Evolutionary conservation across 2,329 filamentous ascomycete genomes (phyloP), one percentile per base, ranked within the genome.

Genomic region (Aspergillus fructus): DNA sequence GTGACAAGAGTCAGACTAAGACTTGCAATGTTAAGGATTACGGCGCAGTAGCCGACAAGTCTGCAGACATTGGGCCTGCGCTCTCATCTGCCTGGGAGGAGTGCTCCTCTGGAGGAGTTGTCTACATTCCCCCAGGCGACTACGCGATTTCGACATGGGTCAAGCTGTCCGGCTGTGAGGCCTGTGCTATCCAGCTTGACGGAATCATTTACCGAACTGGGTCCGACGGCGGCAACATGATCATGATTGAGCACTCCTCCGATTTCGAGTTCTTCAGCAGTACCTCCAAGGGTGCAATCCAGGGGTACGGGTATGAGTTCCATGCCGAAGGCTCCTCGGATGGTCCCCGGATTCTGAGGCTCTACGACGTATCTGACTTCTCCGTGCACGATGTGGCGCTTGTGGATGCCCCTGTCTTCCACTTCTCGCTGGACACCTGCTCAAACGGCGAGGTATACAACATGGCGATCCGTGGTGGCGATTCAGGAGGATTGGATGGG

Each of bases 231-330:
- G 81, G 81, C 2, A 83, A 83, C 60, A 84, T 84, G 81, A 77
- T 84, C 60, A 74, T 78, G 59, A 75, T 83, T 53, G 72, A 80
- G 59, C 76, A 81, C 59, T 73, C 75, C 8, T 74, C 69, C 53
- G 80, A 84, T 63, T 82, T 84, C 52, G 82, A 84, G 63, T 61
- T 84, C 56, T 83, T 82, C 67, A 82, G 79, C 42, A 79, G 76
- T 42, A 83, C 76, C 4, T 79, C 78, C 13, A 73, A 76, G 56
- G 82, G 81, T 54, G 81, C 81, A 19, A 71, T 84, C 27, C 82
- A 84, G 66, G 81, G 81, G 23, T 75, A 77, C 48, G 81, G 81
- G 24, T 84, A 81, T 65, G 68, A 76, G 54, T 79, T 78, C 62
- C 71, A 83, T 64, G 71, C 71, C 37, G 60, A 76, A 5, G 76